These are phyloP conservation scores for Escovopsis weberi DNA, from an alignment of 2,329 filamentous ascomycete species.

Conservation along the genomic window DNA sequence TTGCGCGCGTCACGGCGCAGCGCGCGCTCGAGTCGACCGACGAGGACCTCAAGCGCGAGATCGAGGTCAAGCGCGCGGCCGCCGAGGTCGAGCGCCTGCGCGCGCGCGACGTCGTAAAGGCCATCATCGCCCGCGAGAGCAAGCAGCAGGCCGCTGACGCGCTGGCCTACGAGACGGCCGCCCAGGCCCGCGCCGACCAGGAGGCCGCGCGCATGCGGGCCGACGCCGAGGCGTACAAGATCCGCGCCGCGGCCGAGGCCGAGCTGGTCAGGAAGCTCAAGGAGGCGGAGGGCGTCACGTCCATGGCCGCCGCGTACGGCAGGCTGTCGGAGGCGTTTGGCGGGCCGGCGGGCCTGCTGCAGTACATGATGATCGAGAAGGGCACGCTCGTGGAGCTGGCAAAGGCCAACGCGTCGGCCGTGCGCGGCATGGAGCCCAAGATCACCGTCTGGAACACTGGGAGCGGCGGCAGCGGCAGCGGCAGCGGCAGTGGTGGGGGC, in stretches of 20 bases:
- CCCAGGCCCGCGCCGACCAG: conserved; percentile 41
- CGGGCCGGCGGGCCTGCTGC: conserved; percentile 61
- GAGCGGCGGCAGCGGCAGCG: conserved; percentile 25
- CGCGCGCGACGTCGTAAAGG: conserved; percentile 65
- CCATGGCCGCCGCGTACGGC: conserved; percentile 70
- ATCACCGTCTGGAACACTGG: conserved; percentile 86
- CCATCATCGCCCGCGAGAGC: conserved; percentile 52
- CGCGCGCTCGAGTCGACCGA: conserved; percentile 62
- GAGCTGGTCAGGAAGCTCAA: conserved; percentile 46
- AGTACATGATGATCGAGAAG: conserved; percentile 80
- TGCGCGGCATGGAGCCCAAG: conserved; percentile 71
- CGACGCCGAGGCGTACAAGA: conserved; percentile 30
- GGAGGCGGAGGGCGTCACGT: conserved; percentile 61
- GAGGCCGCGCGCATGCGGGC: conserved; percentile 38
- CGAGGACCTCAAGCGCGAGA: conserved; percentile 64
- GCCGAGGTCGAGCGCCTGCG: conserved; percentile 71
- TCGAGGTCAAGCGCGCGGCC: conserved; percentile 61
- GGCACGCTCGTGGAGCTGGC: conserved; percentile 66
- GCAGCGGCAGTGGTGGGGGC: conserved; percentile 9
- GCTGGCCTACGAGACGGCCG: conserved; percentile 48
- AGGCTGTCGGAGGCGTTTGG: conserved; percentile 60
- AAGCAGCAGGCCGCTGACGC: conserved; percentile 55
- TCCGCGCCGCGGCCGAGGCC: conserved; percentile 41
- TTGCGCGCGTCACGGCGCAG: conserved; percentile 59
- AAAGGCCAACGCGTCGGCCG: conserved; percentile 60